A percentile compares a stretch with the other conserved stretches of the same genome.
These are phyloP conservation scores for Fusarium pseudograminearum DNA, from an alignment of 2,329 filamentous ascomycete genomes.

Conservation along the genomic window DNA sequence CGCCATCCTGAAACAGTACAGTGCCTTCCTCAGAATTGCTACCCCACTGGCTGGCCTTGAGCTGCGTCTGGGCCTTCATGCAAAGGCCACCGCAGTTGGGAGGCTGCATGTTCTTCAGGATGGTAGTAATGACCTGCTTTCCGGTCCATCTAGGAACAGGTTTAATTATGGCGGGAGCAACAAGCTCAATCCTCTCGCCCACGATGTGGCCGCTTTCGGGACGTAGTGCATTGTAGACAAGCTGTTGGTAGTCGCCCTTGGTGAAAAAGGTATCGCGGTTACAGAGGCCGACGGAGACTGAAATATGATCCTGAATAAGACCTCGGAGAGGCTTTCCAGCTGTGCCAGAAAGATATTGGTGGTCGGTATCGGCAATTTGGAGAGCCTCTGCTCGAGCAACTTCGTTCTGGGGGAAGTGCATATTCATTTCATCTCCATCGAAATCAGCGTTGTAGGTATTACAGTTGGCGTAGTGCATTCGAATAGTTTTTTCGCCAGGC, in stretches of 20 bases:
- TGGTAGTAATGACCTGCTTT: slow-evolving; percentile 93
- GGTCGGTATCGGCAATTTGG: slow-evolving; percentile 94
- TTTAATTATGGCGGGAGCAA: slow-evolving; percentile 85
- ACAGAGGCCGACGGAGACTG: slow-evolving; percentile 90
- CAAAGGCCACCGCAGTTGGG: slow-evolving; percentile 79
- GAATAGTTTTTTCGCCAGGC: slow-evolving; percentile 94
- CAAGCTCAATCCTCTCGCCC: slow-evolving; percentile 81
- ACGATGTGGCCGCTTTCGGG: slow-evolving; percentile 92
- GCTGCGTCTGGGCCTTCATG: slow-evolving; percentile 82
- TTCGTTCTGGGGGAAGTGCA: slow-evolving; percentile 99
- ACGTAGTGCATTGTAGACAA: slow-evolving; percentile 90
- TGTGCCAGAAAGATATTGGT: slow-evolving; percentile 95
- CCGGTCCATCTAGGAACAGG: slow-evolving; percentile 90
- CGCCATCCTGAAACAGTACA: slow-evolving; percentile 87
- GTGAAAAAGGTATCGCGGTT: slow-evolving; percentile 93
- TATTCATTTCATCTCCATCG: slow-evolving; percentile 99
- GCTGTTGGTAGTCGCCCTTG: slow-evolving; percentile 87
- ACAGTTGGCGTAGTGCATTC: slow-evolving; percentile 99
- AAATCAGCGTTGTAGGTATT: slow-evolving; percentile 99
- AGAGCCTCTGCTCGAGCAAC: slow-evolving; percentile 92
- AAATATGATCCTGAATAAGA: slow-evolving; percentile 98
- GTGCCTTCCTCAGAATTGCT: slow-evolving; percentile 78
- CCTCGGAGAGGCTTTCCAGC: slow-evolving; percentile 93
- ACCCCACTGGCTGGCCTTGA: slow-evolving; percentile 84
- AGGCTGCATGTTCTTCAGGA: slow-evolving; percentile 92